phyloP scores from a whole-genome alignment of 208 protist genomes.

The Leishmania arabica region DNA sequence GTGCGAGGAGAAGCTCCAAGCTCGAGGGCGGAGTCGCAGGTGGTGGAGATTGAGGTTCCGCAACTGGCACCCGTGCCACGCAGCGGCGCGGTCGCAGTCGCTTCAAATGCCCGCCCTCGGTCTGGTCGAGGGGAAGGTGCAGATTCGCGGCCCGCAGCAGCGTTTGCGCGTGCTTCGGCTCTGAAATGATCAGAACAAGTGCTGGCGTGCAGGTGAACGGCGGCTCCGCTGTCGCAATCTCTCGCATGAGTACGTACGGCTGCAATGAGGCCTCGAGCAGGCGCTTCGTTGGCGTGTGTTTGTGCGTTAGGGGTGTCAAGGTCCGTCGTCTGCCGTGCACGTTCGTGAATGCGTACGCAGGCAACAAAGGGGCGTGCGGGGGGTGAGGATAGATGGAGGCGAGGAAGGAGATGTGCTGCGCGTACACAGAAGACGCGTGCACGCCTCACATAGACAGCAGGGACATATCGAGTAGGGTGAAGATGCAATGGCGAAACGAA shows the following conservation, averaged over 20 bases:
- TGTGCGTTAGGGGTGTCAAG: neutral
- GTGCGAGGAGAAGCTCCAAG: conserved; percentile 12
- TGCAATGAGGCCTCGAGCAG: neutral
- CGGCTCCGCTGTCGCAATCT: conserved; percentile 47
- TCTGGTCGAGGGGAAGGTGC: conserved; percentile 43
- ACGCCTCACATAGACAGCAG: too few species aligned
- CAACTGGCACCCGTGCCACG: neutral
- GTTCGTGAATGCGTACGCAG: neutral
- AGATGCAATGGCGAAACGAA: neutral
- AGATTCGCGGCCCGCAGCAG: conserved; percentile 66
- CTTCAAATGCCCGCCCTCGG: conserved; percentile 60
- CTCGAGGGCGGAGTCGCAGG: neutral
- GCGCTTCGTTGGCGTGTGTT: neutral
- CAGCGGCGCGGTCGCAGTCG: conserved; percentile 53
- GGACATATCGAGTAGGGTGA: neutral
- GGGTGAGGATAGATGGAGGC: neutral
- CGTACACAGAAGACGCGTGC: too few species aligned
- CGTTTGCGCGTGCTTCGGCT: conserved; percentile 44
- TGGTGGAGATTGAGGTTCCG: neutral
- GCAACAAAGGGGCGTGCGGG: neutral
- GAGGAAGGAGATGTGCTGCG: neutral
- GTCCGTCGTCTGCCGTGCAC: neutral
- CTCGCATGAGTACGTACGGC: conserved; percentile 35
- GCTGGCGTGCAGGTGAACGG: conserved; percentile 48
- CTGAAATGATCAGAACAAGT: conserved; percentile 34